phyloP scores from a whole-genome alignment of 495 filamentous ascomycete species.

The Bryoglossum gracile region DNA sequence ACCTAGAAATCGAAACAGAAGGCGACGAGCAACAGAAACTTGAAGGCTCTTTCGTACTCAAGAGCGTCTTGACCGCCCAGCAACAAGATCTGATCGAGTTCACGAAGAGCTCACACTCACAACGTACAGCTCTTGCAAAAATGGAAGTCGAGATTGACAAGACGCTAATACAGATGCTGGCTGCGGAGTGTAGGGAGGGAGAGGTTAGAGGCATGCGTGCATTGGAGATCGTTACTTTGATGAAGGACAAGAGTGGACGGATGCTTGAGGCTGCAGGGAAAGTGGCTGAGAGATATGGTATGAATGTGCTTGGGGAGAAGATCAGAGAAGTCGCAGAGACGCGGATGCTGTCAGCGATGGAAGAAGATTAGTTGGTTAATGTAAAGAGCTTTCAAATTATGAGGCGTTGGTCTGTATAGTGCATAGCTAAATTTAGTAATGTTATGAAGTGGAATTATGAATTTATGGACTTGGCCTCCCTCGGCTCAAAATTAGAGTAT shows the following conservation, averaged over 20 bases:
- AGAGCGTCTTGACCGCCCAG: conserved; percentile 60
- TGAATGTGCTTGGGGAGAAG: conserved; percentile 74
- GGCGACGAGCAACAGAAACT: conserved; percentile 36
- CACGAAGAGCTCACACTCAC: conserved; percentile 47
- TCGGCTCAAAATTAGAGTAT: no score
- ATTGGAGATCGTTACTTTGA: conserved; percentile 68
- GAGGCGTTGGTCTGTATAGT: conserved; percentile 4
- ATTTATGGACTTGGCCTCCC: conserved; percentile 3
- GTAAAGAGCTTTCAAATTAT: no score
- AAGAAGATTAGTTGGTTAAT: conserved; percentile 27
- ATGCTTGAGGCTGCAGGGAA: conserved; percentile 83
- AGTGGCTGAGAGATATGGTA: conserved; percentile 71
- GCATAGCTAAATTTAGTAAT: conserved; percentile 2
- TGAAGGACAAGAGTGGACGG: conserved; percentile 70
- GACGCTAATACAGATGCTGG: conserved; percentile 80
- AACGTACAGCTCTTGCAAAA: conserved; percentile 60
- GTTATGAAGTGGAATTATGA: conserved; percentile 1
- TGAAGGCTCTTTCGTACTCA: conserved; percentile 75
- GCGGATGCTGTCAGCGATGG: conserved; percentile 17
- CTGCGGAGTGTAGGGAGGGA: conserved; percentile 80
- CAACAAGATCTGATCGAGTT: conserved; percentile 61
- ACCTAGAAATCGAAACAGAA: conserved; percentile 33
- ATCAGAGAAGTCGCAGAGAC: conserved; percentile 52
- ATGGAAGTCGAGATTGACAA: conserved; percentile 81
- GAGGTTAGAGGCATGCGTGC: conserved; percentile 93